These are phyloP conservation scores for Brachypodium distachyon DNA, from an alignment of 202 grass and related monocot species.

Conservation along the genomic window DNA sequence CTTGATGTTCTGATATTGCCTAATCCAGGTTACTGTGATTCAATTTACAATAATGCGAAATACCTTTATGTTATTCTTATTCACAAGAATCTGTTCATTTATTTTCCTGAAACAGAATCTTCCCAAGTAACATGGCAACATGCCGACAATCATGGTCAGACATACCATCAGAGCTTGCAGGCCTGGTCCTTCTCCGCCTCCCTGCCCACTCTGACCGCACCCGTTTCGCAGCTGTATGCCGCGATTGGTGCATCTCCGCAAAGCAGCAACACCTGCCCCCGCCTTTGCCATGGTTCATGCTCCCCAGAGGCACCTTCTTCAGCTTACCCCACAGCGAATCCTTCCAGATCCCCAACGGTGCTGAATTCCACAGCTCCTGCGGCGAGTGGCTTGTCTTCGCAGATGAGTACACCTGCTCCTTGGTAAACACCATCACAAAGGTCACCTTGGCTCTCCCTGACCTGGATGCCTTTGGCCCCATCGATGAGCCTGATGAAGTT, in stretches of 20 bases:
- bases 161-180: slow-evolving; percentile 4
- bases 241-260: not conserved
- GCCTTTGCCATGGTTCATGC: not conserved
- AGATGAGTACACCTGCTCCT: not conserved
- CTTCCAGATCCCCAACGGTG: not conserved
- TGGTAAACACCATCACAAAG: not conserved
- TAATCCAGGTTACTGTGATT: not conserved
- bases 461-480: not conserved
- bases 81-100: not conserved
- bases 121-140: not conserved
- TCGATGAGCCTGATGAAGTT: not conserved
- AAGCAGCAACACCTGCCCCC: not conserved
- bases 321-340: not conserved
- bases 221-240: slow-evolving; percentile 4
- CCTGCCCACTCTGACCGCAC: not conserved
- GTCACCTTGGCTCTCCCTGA: not conserved
- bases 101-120: not conserved
- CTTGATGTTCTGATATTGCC: too few species aligned
- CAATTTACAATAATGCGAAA: not conserved
- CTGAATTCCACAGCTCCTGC: not conserved
- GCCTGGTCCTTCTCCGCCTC: not conserved
- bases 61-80: not conserved
- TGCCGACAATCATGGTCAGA: not conserved
- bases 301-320: not conserved
- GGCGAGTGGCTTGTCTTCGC: slow-evolving; percentile 1